These are phyloP conservation scores for Paraglomus brasilianum DNA, from an alignment of 192 early-diverging fungal genomes.

Conservation along the genomic window DNA sequence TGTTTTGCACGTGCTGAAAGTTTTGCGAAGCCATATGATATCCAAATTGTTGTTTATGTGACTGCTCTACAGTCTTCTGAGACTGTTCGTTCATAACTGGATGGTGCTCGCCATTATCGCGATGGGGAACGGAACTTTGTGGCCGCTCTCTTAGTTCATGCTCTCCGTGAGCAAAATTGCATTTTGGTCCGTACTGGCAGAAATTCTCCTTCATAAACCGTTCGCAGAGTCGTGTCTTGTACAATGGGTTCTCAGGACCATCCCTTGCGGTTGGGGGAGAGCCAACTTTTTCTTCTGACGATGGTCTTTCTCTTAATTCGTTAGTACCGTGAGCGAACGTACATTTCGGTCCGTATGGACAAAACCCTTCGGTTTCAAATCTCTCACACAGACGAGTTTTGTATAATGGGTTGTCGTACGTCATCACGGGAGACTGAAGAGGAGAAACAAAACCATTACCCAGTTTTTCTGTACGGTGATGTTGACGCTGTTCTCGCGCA, in stretches of 20 bases:
- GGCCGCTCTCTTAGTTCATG: slow-evolving; percentile 42
- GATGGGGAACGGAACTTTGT: background rate
- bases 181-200: slow-evolving; percentile 85
- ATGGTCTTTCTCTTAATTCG: slow-evolving; percentile 62
- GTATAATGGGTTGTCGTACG: slow-evolving; percentile 74
- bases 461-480: slow-evolving; percentile 37
- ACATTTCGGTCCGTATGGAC: slow-evolving; percentile 69
- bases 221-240: slow-evolving; percentile 84
- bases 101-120: background rate
- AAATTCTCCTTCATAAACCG: slow-evolving; percentile 72
- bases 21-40: background rate
- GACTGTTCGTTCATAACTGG: slow-evolving; percentile 2
- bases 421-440: slow-evolving; percentile 39
- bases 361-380: slow-evolving; percentile 72
- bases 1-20: background rate
- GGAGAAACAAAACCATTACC: slow-evolving; percentile 32
- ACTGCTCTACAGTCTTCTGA: slow-evolving; percentile 9
- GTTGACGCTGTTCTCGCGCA: slow-evolving; percentile 27
- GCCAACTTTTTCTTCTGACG: slow-evolving; percentile 24
- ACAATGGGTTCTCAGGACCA: slow-evolving; percentile 63
- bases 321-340: slow-evolving; percentile 74
- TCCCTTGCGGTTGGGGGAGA: slow-evolving; percentile 21
- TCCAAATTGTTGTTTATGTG: slow-evolving; percentile 2
- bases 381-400: slow-evolving; percentile 86
- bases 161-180: slow-evolving; percentile 69